Conservation (phyloP, 73 alveolate species). For the Strombidium stylifer region DNA sequence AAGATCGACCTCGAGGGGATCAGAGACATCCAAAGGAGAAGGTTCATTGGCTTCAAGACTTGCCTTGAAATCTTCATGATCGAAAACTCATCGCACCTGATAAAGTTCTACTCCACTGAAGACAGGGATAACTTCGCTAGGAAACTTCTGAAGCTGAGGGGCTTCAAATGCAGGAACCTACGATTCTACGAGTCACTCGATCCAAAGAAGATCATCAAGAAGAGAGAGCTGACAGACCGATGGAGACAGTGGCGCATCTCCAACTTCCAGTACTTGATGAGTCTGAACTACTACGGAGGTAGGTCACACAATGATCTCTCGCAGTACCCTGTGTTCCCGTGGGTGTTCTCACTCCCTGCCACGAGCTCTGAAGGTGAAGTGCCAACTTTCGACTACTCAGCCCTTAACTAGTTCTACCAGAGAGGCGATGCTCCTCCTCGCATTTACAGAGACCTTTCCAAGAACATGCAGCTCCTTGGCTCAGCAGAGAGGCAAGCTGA, state of each 20-base stretch:
- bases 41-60: constrained; percentile 38
- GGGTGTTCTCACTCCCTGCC: too few species aligned
- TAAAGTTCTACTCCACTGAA: constrained; percentile 37
- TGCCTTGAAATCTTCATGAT: constrained; percentile 43
- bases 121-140: constrained; percentile 44
- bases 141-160: constrained; percentile 32
- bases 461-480: constrained; percentile 89
- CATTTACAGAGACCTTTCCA: constrained; percentile 78
- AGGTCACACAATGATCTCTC: constrained; percentile 93
- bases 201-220: constrained; percentile 51
- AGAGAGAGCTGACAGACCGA: constrained; percentile 74
- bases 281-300: constrained; percentile 80
- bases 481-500: constrained; percentile 68
- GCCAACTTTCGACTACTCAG: constrained; percentile 1
- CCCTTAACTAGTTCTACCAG: neutral
- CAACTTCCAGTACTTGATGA: constrained; percentile 86
- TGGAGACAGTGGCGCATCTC: constrained; percentile 89
- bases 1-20: constrained; percentile 15
- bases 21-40: constrained; percentile 25
- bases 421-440: constrained; percentile 17
- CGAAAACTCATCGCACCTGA: constrained; percentile 12
- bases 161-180: constrained; percentile 23
- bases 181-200: constrained; percentile 26
- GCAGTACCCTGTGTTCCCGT: constrained; percentile 97
- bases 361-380: constrained; percentile 49